phyloP scores from a whole-genome alignment of 1,284 basidiomycete species.

The Phylloporus sp. region DNA sequence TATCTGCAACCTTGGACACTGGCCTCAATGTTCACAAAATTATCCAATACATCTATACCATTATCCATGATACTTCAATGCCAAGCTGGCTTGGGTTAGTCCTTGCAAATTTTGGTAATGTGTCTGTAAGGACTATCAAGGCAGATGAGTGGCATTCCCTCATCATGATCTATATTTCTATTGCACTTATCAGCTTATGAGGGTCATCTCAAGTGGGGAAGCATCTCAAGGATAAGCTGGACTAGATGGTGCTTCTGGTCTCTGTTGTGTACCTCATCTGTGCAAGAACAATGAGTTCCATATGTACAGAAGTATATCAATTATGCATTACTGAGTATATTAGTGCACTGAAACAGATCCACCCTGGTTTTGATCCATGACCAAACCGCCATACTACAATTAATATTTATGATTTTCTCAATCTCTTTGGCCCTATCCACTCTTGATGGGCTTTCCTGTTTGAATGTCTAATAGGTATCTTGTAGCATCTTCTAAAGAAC shows the following conservation, averaged over 20 bases:
- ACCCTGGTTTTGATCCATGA: not conserved
- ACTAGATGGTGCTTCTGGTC: not conserved
- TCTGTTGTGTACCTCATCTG: not conserved
- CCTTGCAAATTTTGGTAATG: not conserved
- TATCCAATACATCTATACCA: not conserved
- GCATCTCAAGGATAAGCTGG: not conserved
- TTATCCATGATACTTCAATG: not conserved
- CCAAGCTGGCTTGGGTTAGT: not conserved
- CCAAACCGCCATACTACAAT: not conserved
- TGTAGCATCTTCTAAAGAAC: not conserved
- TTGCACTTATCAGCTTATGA: not conserved
- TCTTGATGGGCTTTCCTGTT: slow-evolving; percentile 6
- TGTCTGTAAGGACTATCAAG: not conserved
- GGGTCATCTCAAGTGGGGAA: not conserved
- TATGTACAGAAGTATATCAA: not conserved
- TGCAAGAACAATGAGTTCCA: not conserved
- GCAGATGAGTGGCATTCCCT: not conserved
- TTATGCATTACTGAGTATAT: not conserved
- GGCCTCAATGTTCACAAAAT: not conserved
- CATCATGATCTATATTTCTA: not conserved
- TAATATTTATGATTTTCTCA: not conserved
- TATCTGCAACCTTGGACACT: not conserved
- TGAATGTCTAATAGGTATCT: not conserved
- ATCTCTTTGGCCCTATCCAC: not conserved
- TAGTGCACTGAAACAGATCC: not conserved